Evolutionary conservation across 768 basidiomycete species (phyloP).

Genomic region (Tephrocybe sp.): DNA sequence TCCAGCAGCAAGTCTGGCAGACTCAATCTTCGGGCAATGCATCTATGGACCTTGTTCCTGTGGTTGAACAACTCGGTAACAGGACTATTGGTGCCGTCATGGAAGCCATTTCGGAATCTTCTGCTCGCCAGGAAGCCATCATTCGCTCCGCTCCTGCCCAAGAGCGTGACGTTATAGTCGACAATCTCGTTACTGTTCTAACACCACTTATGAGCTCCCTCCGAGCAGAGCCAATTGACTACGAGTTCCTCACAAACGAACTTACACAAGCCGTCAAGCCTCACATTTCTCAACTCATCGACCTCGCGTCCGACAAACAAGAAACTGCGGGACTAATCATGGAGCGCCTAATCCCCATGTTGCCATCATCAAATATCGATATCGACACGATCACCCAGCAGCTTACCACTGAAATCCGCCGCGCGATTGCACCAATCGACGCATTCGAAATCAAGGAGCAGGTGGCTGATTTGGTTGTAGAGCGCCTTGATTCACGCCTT

Average conservation of each 20-base stretch:
- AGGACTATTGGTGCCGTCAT: slow-evolving; percentile 59
- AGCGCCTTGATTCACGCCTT: slow-evolving; percentile 77
- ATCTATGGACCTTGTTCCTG: slow-evolving; percentile 33
- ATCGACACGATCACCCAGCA: slow-evolving; percentile 54
- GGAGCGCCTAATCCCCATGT: slow-evolving; percentile 63
- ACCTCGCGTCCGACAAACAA: slow-evolving; percentile 83
- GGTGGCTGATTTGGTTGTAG: slow-evolving; percentile 84
- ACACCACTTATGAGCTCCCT: slow-evolving; percentile 59
- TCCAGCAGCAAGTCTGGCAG: slow-evolving; percentile 41
- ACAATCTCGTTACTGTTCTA: slow-evolving; percentile 56
- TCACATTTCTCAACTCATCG: slow-evolving; percentile 84
- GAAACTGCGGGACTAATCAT: slow-evolving; percentile 84
- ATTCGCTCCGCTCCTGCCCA: slow-evolving; percentile 43
- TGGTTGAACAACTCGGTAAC: slow-evolving; percentile 58
- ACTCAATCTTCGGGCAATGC: slow-evolving; percentile 22
- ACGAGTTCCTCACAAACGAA: slow-evolving; percentile 70
- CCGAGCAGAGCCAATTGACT: slow-evolving; percentile 69
- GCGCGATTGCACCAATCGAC: slow-evolving; percentile 72
- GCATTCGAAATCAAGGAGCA: slow-evolving; percentile 87
- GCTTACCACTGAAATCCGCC: slow-evolving; percentile 66
- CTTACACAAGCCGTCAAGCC: slow-evolving; percentile 86
- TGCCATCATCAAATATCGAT: slow-evolving; percentile 51
- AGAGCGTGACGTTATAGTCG: slow-evolving; percentile 58
- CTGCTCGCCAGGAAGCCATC: slow-evolving; percentile 56
- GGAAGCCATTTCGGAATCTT: slow-evolving; percentile 54